Conservation (phyloP, 2,329 filamentous ascomycete species). For the Pseudogymnoascus sp. region DNA sequence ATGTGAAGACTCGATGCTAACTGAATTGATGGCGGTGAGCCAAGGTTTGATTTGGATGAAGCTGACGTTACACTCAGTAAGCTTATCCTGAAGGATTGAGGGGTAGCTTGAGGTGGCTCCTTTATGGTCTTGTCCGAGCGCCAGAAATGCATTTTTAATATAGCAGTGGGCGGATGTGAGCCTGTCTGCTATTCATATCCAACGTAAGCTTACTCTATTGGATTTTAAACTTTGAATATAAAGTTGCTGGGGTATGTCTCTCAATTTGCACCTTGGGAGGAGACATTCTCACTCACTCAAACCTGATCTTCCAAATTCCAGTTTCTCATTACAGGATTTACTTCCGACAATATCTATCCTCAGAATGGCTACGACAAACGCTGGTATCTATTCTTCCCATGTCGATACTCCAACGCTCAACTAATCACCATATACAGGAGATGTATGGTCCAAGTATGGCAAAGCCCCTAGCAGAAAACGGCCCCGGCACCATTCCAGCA, state of each 20-base stretch:
- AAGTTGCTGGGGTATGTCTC: background rate
- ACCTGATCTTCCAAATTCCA: background rate
- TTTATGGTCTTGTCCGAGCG: background rate
- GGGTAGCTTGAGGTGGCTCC: background rate
- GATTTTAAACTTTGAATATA: background rate
- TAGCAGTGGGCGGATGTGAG: background rate
- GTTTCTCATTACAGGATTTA: background rate
- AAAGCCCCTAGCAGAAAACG: background rate
- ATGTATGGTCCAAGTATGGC: background rate
- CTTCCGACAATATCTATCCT: background rate
- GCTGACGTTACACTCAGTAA: background rate
- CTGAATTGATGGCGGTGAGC: background rate
- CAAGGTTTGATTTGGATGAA: no score
- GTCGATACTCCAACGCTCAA: background rate
- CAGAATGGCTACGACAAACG: background rate
- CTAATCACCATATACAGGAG: background rate
- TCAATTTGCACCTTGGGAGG: background rate
- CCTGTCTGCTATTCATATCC: background rate
- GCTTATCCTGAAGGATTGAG: background rate
- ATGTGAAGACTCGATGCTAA: background rate
- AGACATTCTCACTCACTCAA: background rate
- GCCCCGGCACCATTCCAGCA: background rate
- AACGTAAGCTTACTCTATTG: background rate
- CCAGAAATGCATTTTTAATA: background rate
- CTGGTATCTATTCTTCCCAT: background rate